Conservation (phyloP, 345 rosid genomes). For the Mangifera indica region DNA sequence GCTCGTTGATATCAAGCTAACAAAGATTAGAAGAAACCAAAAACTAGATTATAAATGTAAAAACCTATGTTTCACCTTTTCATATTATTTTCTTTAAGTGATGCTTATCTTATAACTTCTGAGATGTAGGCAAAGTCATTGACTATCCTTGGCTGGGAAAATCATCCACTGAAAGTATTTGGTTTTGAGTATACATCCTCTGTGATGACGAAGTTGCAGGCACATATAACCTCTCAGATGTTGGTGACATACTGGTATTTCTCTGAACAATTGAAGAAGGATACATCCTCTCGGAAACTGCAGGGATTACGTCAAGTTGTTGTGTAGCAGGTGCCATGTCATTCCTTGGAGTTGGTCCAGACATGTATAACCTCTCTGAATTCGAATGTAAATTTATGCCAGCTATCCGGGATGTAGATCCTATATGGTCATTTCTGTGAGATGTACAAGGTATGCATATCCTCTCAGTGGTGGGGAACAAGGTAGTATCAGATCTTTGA, state of each 20-base stretch:
- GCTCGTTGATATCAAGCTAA: no score
- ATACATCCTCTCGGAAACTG: conserved; percentile 28
- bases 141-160: conserved; percentile 35
- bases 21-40: background rate
- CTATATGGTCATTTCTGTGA: conserved; percentile 29
- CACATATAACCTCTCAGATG: conserved; percentile 38
- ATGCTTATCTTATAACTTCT: conserved; percentile 21
- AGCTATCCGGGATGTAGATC: conserved; percentile 25
- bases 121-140: conserved; percentile 29
- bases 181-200: conserved; percentile 34
- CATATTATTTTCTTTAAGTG: background rate
- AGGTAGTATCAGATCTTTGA: conserved; percentile 24
- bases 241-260: conserved; percentile 12
- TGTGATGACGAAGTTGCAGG: conserved; percentile 29
- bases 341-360: conserved; percentile 21
- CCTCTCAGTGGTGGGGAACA: conserved; percentile 34
- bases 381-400: conserved; percentile 23
- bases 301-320: conserved; percentile 5
- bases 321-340: conserved; percentile 22
- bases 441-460: conserved; percentile 26
- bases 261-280: conserved; percentile 30
- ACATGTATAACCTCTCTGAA: conserved; percentile 29
- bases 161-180: conserved; percentile 34
- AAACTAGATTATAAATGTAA: background rate
- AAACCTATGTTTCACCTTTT: background rate